Evolutionary conservation across 2,329 filamentous ascomycete genomes (phyloP).

Genomic region (Colletotrichum cuscutae): DNA sequence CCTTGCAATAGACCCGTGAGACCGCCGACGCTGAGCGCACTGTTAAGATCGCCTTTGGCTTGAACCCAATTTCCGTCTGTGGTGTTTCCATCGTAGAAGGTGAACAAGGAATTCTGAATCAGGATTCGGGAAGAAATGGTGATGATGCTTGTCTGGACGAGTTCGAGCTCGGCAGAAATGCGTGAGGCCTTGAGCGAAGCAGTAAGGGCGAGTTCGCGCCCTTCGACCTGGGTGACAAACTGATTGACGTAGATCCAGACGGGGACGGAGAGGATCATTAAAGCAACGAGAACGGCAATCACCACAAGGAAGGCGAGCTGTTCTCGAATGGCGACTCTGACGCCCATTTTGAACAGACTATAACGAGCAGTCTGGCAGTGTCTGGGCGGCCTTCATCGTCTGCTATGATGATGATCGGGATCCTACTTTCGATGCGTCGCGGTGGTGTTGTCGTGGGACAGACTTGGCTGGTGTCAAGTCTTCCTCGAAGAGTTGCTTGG

Average conservation of each 20-base stretch:
- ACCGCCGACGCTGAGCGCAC: slow-evolving; percentile 72
- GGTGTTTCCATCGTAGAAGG: slow-evolving; percentile 66
- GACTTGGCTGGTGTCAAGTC: background rate
- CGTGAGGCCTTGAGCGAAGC: slow-evolving; percentile 89
- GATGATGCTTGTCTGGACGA: slow-evolving; percentile 79
- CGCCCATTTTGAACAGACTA: slow-evolving; percentile 47
- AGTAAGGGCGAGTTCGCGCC: slow-evolving; percentile 76
- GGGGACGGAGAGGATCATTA: slow-evolving; percentile 83
- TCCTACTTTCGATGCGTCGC: background rate
- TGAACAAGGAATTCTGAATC: slow-evolving; percentile 62
- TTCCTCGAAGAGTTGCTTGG: slow-evolving; percentile 9
- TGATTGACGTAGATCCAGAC: slow-evolving; percentile 71
- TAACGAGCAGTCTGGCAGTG: slow-evolving; percentile 25
- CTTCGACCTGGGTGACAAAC: slow-evolving; percentile 63
- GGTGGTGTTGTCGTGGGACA: slow-evolving; percentile 6
- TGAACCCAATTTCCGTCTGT: slow-evolving; percentile 68
- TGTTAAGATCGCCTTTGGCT: slow-evolving; percentile 73
- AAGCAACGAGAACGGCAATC: slow-evolving; percentile 76
- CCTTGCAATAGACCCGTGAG: slow-evolving; percentile 74
- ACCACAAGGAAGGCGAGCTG: slow-evolving; percentile 87
- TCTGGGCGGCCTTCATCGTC: slow-evolving; percentile 34
- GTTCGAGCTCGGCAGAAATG: slow-evolving; percentile 79
- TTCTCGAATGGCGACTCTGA: slow-evolving; percentile 89
- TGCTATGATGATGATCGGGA: slow-evolving; percentile 8
- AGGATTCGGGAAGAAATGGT: slow-evolving; percentile 76